These are phyloP conservation scores for Prasinococcaceae sp. DNA, from an alignment of 139 green algal genomes.

Conservation along the genomic window DNA sequence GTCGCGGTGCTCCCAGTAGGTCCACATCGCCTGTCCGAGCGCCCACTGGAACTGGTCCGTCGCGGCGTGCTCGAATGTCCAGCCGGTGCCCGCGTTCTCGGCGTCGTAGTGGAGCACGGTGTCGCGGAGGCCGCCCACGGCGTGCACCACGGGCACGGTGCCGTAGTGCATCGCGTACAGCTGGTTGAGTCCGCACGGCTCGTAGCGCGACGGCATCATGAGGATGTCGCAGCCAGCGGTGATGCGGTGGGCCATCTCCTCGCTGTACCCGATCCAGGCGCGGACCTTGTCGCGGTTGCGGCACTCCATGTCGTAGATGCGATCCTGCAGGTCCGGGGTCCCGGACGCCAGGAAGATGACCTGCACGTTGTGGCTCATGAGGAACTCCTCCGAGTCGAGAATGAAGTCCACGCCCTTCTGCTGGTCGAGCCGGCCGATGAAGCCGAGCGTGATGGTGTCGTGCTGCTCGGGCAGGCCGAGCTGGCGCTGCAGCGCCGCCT, in stretches of 20 bases:
- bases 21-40: conserved; percentile 7
- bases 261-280: conserved; percentile 47
- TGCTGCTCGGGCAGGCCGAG: conserved; percentile 68
- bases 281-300: conserved; percentile 6
- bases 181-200: conserved; percentile 71
- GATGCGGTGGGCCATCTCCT: conserved; percentile 53
- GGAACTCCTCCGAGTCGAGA: conserved; percentile 26
- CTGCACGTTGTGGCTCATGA: conserved; percentile 40
- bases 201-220: conserved; percentile 66
- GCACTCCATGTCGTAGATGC: conserved; percentile 9
- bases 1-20: conserved; percentile 1
- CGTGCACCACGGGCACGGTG: conserved; percentile 56
- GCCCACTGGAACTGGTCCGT: conserved; percentile 2
- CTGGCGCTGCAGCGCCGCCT: conserved; percentile 45
- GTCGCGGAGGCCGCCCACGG: conserved; percentile 56
- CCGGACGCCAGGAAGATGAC: conserved; percentile 81
- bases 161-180: conserved; percentile 44
- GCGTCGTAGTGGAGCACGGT: conserved; percentile 20
- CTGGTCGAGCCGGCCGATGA: conserved; percentile 26
- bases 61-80: conserved; percentile 6
- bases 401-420: conserved; percentile 96
- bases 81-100: conserved; percentile 12
- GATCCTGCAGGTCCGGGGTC: conserved; percentile 59
- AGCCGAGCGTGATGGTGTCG: conserved; percentile 28
- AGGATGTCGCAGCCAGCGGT: conserved; percentile 55